Evolutionary conservation across 2,329 filamentous ascomycete genomes (phyloP), one percentile per base, ranked within the genome.

Genomic region (Xylariaceae sp.): DNA sequence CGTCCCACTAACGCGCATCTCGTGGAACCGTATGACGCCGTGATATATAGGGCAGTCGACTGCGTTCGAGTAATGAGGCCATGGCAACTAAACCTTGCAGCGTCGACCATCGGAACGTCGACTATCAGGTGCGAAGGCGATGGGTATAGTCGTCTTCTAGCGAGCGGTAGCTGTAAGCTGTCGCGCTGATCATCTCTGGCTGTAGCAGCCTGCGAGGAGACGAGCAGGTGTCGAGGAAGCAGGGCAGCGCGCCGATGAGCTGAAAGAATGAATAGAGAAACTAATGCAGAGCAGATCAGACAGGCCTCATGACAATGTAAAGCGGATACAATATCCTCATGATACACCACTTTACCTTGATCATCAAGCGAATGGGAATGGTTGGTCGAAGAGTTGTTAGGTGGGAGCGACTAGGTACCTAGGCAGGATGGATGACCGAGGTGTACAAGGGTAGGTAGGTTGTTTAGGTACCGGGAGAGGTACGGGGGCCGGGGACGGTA

Each of bases 1-100:
- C 57, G 51, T 62, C 57, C 17, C 57, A 4, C 15, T 58, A 30
- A 48, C 17, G 53, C 56, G 50, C n/a, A 11, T 52, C 8, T 50
- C 34, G 11, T 30, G n/a, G 13, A 23, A n/a, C 4, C 5, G 10
- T n/a, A 18, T 47, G 13, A n/a, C 9, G 51, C 10, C 42, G 42
- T 45, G 17, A 2, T 23, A n/a, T 13, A 42, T 7, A 42, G 9
- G 11, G 8, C 37, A 10, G 2, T 1, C 37, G 37, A 42, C 9
- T 10, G 9, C 11, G 37, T 42, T 42, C 23, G 37, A 10, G 11
- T 42, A 9, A 42, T 13, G 11, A 42, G 37, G 37, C 37, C 9
- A 3, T 8, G 37, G 37, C 23, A 30, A 30, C 23, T 30, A 30
- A 30, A 3, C 23, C 23, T 30, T 4, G 23, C 23, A 42, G 6